Evolutionary conservation across 2,329 filamentous ascomycete species (phyloP).

Genomic region (Mycosphaerella arachidis): DNA sequence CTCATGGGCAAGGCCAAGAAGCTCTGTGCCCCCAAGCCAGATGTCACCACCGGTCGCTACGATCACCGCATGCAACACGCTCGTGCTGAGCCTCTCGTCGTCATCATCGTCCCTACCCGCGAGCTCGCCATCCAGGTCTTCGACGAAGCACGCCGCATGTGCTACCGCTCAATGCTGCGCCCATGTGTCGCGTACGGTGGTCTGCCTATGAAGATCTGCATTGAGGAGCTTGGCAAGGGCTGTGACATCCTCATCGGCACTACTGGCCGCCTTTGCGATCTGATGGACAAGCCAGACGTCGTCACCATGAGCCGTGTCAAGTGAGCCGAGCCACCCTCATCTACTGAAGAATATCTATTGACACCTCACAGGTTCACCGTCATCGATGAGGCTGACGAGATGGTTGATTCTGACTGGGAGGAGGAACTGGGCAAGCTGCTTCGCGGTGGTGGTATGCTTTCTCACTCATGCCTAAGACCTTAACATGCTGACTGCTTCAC

Average conservation of each 20-base stretch:
- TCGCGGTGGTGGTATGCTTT: conserved; percentile 69
- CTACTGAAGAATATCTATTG: background rate
- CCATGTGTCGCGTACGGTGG: conserved; percentile 89
- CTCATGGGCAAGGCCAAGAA: conserved; percentile 96
- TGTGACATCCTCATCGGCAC: conserved; percentile 88
- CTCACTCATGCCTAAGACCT: background rate
- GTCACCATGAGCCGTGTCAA: conserved; percentile 72
- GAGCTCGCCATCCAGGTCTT: conserved; percentile 94
- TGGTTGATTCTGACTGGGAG: conserved; percentile 74
- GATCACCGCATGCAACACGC: conserved; percentile 50
- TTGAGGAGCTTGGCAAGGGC: conserved; percentile 69
- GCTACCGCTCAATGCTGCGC: conserved; percentile 90
- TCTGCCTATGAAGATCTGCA: conserved; percentile 64
- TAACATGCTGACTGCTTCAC: conserved; percentile 15
- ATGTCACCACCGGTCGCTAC: conserved; percentile 44
- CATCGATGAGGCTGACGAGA: conserved; percentile 93
- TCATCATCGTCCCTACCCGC: conserved; percentile 80
- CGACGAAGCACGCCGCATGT: conserved; percentile 86
- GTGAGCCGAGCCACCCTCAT: conserved; percentile 48
- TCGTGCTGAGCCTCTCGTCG: conserved; percentile 78
- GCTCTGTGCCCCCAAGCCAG: conserved; percentile 72
- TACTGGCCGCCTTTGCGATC: conserved; percentile 78
- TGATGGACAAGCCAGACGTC: conserved; percentile 67
- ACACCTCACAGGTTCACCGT: conserved; percentile 54
- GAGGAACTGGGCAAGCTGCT: conserved; percentile 72